Conservation (phyloP, 1,284 basidiomycete species). For the Puccinia hordei region DNA sequence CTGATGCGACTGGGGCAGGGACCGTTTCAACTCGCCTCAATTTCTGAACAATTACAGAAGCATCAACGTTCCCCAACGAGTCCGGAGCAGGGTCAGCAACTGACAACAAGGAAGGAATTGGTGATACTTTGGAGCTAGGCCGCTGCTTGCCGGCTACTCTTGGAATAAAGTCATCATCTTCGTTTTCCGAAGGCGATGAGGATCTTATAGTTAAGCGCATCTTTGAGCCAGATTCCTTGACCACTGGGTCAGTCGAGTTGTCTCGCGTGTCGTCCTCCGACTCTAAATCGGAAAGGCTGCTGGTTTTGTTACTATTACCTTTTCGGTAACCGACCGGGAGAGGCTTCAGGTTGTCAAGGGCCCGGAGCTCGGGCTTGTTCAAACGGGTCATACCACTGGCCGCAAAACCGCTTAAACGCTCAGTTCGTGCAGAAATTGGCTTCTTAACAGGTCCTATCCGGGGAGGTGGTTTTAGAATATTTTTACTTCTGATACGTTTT, state of each 20-base stretch:
- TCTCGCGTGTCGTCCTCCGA: slow-evolving; percentile 1
- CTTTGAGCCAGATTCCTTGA: slow-evolving; percentile 12
- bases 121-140: background rate
- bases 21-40: background rate
- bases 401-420: slow-evolving; percentile 1
- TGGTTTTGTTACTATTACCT: slow-evolving; percentile 17
- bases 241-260: background rate
- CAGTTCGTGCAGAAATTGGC: background rate
- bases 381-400: slow-evolving; percentile 4
- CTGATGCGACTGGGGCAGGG: background rate
- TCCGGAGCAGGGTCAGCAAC: background rate
- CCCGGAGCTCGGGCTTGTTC: slow-evolving; percentile 4
- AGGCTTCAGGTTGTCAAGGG: background rate
- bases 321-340: background rate
- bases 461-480: slow-evolving; percentile 13
- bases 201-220: slow-evolving; percentile 26
- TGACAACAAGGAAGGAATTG: background rate
- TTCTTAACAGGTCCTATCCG: slow-evolving; percentile 23
- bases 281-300: slow-evolving; percentile 30
- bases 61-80: background rate
- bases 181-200: slow-evolving; percentile 27
- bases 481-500: slow-evolving; percentile 33
- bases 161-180: background rate
- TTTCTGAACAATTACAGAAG: background rate
- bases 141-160: background rate